These are phyloP conservation scores for Saccharomycopsis olivae DNA, from an alignment of 805 yeast genomes.

Conservation along the genomic window DNA sequence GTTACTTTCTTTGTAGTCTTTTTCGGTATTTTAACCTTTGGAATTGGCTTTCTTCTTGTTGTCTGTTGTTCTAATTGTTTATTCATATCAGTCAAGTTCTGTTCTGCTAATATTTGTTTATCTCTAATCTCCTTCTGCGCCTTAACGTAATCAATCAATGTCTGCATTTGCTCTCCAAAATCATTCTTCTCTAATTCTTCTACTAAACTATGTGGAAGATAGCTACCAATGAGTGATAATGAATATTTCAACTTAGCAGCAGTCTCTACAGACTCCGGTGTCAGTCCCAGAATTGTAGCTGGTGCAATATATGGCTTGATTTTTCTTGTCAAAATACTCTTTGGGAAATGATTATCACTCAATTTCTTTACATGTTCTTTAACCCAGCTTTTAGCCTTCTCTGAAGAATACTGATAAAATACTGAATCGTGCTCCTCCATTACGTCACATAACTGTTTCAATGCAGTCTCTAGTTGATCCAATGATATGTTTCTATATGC, in stretches of 20 bases:
- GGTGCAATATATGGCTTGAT: slow-evolving; percentile 11
- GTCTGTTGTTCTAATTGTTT: slow-evolving; percentile 24
- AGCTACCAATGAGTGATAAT: slow-evolving; percentile 5
- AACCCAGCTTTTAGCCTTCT: slow-evolving; percentile 1
- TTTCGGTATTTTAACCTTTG: slow-evolving; percentile 23
- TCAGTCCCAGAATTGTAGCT: slow-evolving; percentile 4
- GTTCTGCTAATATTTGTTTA: slow-evolving; percentile 14
- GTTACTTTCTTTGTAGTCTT: slow-evolving; percentile 35
- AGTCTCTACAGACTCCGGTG: slow-evolving; percentile 2
- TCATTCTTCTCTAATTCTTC: background rate
- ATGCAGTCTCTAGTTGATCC: too few species aligned
- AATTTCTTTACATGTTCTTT: slow-evolving; percentile 4
- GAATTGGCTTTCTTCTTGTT: slow-evolving; percentile 23
- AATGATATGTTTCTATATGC: too few species aligned
- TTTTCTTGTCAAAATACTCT: slow-evolving; percentile 6
- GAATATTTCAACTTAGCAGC: slow-evolving; percentile 11
- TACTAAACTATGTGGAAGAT: slow-evolving; percentile 1
- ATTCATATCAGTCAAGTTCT: slow-evolving; percentile 18
- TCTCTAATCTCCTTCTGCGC: slow-evolving; percentile 3
- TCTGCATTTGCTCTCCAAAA: background rate
- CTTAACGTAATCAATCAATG: background rate
- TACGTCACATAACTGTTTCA: slow-evolving; percentile 6
- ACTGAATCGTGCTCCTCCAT: slow-evolving; percentile 7
- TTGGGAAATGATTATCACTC: slow-evolving; percentile 10
- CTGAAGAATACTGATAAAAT: slow-evolving; percentile 8